Base-by-base conservation (phyloP, 2,329 filamentous ascomycete genomes). In the Pezicula radicicola region DNA sequence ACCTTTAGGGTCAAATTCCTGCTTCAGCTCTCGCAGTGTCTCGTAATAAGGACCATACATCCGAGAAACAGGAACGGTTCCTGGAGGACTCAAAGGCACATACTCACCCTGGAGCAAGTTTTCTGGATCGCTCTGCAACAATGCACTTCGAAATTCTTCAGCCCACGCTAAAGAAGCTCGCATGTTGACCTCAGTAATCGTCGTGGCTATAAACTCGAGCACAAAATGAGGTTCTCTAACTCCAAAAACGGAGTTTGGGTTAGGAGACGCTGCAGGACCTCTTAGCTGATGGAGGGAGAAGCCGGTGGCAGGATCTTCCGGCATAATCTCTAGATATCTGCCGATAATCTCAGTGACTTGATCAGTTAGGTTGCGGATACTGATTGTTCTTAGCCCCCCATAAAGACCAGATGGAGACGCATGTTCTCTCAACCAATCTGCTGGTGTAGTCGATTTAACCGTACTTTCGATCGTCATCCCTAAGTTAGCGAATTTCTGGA, bases 1-100 rank as follows among this genome's bases (percentile, higher is more conserved):
- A 52, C 71, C 69, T 4, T 63, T 51, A 0, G 68, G 65, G 40
- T 73, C 70, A 44, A 68, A 68, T 41, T 65, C 60, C 49, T 58
- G 60, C 55, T 73, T 70, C 40, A 70, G 49, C 52, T 40, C 53
- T 13, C 56, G 19, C 2, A 60, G 39, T 9, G 50, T 49, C 21
- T 49, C 28, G 37, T 64, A 60, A 15, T 69, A 60, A 4, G 55
- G 35, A 1, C 68, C 68, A 46, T 65, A 72, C 4, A 68, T 65
- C 13, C 57, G 60, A 28, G 54, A 56, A 33, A 66, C 55, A 19
- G 66, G 53, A 7, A 64, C 51, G 6, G 43, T 35, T 4, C 49
- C 55, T 6, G 51, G 42, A 25, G 49, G 56, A 0, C 63, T 63
- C 7, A 72, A 54, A 1, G 68, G 61, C 16, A 72, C 60, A 51